These are phyloP conservation scores for Clitocybe nebularis DNA, from an alignment of 1,284 basidiomycete species.

Conservation along the genomic window DNA sequence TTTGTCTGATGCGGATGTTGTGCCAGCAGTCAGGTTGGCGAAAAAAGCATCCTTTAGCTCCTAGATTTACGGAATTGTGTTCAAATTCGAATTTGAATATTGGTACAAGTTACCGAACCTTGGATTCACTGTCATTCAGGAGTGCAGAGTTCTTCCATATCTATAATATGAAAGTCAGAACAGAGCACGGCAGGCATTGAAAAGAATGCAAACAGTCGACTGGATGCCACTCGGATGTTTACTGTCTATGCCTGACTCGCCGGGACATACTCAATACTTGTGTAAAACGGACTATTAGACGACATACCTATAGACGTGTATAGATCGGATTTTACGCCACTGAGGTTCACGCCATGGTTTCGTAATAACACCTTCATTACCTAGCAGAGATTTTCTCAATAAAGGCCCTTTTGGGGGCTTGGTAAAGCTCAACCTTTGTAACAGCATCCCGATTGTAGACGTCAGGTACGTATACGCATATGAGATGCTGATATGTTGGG, in stretches of 20 bases:
- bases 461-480: slow-evolving; percentile 70
- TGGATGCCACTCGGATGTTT: slow-evolving; percentile 69
- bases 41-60: slow-evolving; percentile 58
- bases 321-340: slow-evolving; percentile 66
- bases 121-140: slow-evolving; percentile 55
- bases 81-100: slow-evolving; percentile 2
- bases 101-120: slow-evolving; percentile 33
- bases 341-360: slow-evolving; percentile 58
- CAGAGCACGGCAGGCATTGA: not conserved
- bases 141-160: slow-evolving; percentile 63
- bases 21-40: slow-evolving; percentile 29
- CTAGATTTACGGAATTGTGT: slow-evolving; percentile 29
- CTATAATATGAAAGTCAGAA: slow-evolving; percentile 28
- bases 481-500: slow-evolving; percentile 53
- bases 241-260: slow-evolving; percentile 56
- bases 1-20: slow-evolving; percentile 24
- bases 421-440: slow-evolving; percentile 39
- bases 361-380: slow-evolving; percentile 64
- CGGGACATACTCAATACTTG: not conserved
- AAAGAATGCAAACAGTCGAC: slow-evolving; percentile 47
- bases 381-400: slow-evolving; percentile 28
- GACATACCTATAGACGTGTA: slow-evolving; percentile 62
- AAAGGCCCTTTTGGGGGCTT: not conserved
- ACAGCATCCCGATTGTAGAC: slow-evolving; percentile 61
- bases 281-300: slow-evolving; percentile 8